Evolutionary conservation across 179 eudicot species (phyloP).

Genomic region (Pouteria campechiana): DNA sequence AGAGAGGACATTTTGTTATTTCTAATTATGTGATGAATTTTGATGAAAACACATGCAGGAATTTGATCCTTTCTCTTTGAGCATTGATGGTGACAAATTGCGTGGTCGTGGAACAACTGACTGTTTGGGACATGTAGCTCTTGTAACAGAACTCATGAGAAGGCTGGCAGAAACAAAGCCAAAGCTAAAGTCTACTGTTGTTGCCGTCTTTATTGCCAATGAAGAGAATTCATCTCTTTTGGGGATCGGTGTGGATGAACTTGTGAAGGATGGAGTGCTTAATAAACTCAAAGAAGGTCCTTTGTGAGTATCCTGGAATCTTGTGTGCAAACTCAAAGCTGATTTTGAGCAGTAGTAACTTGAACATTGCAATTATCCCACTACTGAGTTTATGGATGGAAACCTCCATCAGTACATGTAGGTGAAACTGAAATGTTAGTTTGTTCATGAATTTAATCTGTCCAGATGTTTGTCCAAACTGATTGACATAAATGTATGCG

Average conservation of each 20-base stretch:
- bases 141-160: slow-evolving; percentile 82
- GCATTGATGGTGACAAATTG: slow-evolving; percentile 87
- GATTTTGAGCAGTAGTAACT: too few species aligned
- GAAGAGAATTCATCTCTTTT: slow-evolving; percentile 89
- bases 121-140: slow-evolving; percentile 95
- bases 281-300: slow-evolving; percentile 81
- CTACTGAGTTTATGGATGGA: too few species aligned
- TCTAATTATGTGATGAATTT: neutral
- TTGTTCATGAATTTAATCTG: too few species aligned
- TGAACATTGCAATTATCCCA: too few species aligned
- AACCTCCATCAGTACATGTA: too few species aligned
- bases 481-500: too few species aligned
- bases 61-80: slow-evolving; percentile 87
- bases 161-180: slow-evolving; percentile 78
- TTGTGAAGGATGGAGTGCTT: slow-evolving; percentile 78
- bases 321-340: too few species aligned
- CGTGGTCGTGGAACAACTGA: slow-evolving; percentile 96
- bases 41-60: slow-evolving; percentile 69
- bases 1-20: neutral
- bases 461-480: too few species aligned
- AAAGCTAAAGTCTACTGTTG: slow-evolving; percentile 74
- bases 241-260: slow-evolving; percentile 94
- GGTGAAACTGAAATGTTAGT: too few species aligned
- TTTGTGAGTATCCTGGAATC: slow-evolving; percentile 80
- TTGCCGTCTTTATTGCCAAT: slow-evolving; percentile 93